Percentiles rank a stretch among this genome's conserved stretches.
These are phyloP conservation scores for Aurifilum marmelostoma DNA, from an alignment of 2,329 filamentous ascomycete species.

Conservation along the genomic window DNA sequence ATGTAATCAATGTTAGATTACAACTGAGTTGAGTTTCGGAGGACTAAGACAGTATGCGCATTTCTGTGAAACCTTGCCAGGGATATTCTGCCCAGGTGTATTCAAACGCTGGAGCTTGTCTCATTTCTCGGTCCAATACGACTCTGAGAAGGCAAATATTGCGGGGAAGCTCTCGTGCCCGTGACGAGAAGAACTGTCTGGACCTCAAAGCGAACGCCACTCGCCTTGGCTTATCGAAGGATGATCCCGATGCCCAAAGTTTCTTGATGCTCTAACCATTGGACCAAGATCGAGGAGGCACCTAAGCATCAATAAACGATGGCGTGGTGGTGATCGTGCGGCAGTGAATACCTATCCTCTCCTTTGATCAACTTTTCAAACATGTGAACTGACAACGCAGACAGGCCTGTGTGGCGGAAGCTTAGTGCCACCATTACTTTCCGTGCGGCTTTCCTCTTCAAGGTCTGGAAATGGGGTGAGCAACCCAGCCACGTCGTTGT, in stretches of 20 bases:
- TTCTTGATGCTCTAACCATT: not conserved
- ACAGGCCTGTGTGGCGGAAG: too few relatives aligned
- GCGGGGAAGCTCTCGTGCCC: constrained; percentile 15
- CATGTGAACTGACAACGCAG: too few relatives aligned
- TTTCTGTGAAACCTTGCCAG: not conserved
- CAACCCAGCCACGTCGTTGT: not conserved
- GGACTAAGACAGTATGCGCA: not conserved
- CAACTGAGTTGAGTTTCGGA: not conserved
- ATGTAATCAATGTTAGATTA: not conserved
- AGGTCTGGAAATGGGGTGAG: too few relatives aligned
- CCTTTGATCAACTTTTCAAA: too few relatives aligned
- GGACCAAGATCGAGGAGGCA: not conserved
- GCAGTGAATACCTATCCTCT: too few relatives aligned
- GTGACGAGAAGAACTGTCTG: not conserved
- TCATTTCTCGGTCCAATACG: not conserved
- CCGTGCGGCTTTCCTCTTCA: too few relatives aligned
- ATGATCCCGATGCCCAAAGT: not conserved
- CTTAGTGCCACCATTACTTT: too few relatives aligned
- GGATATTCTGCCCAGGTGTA: not conserved
- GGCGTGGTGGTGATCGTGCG: too few relatives aligned
- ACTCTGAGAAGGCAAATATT: not conserved
- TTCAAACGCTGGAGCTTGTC: not conserved
- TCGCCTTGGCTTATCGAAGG: not conserved
- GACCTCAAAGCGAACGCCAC: constrained; percentile 1
- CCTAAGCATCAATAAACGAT: not conserved